These are phyloP conservation scores for Mycosphaerella sp. DNA, from an alignment of 2,329 filamentous ascomycete species.

Conservation along the genomic window DNA sequence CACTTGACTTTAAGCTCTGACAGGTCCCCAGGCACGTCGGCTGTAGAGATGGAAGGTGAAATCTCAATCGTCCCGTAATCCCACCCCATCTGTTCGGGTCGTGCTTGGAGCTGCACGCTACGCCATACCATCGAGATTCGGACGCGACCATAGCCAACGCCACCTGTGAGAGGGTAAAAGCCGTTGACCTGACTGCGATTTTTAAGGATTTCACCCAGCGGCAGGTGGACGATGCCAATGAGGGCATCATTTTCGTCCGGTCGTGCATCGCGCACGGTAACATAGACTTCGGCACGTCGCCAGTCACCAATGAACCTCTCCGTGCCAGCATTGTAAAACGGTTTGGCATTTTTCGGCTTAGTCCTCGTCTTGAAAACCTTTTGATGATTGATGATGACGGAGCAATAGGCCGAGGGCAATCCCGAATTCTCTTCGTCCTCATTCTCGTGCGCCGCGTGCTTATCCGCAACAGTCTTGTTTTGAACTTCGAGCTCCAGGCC, in stretches of 20 bases:
- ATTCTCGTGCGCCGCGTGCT: constrained; percentile 44
- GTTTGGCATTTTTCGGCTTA: constrained; percentile 71
- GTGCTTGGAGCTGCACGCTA: constrained; percentile 58
- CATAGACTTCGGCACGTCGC: constrained; percentile 58
- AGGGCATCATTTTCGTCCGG: constrained; percentile 63
- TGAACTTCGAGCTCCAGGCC: constrained; percentile 57
- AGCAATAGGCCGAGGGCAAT: constrained; percentile 65
- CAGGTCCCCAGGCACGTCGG: constrained; percentile 46
- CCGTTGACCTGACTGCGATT: constrained; percentile 59
- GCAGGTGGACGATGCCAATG: constrained; percentile 64
- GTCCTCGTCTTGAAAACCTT: constrained; percentile 64
- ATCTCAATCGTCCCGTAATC: constrained; percentile 65
- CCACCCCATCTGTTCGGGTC: constrained; percentile 58
- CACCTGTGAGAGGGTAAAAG: constrained; percentile 61
- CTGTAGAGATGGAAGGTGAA: constrained; percentile 46
- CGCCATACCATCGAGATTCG: constrained; percentile 68
- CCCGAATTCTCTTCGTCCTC: constrained; percentile 56
- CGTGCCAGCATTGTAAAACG: constrained; percentile 71
- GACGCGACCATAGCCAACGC: constrained; percentile 63
- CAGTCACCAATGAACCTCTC: constrained; percentile 67
- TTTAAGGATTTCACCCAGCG: constrained; percentile 55
- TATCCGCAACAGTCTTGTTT: constrained; percentile 49
- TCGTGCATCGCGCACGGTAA: constrained; percentile 61
- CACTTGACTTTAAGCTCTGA: constrained; percentile 50
- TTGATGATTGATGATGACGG: constrained; percentile 65